Percentiles rank a stretch among this genome's conserved stretches.
These are phyloP conservation scores for Cystofilobasidium capitatum DNA, from an alignment of 768 basidiomycete genomes.

Conservation along the genomic window DNA sequence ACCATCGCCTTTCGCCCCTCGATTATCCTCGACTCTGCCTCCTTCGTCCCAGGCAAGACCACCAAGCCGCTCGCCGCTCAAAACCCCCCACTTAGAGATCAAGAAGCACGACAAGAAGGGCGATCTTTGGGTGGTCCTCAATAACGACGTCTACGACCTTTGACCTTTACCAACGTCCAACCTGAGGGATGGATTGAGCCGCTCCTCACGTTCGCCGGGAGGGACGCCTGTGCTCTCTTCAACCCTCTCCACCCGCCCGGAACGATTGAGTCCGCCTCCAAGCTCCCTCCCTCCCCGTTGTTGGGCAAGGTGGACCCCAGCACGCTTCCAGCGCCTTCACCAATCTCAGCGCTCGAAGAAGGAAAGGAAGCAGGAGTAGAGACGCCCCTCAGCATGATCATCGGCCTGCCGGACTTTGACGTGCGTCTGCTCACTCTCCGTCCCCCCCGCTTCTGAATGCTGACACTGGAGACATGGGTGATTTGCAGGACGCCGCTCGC, in stretches of 20 bases:
- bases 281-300: conserved; percentile 28
- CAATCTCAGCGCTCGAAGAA: not conserved
- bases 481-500: too few relatives aligned
- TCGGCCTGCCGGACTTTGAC: conserved; percentile 39
- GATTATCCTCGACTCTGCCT: too few relatives aligned
- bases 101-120: conserved; percentile 35
- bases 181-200: conserved; percentile 36
- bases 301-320: conserved; percentile 34
- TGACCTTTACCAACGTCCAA: conserved; percentile 36
- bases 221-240: conserved; percentile 36
- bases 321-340: conserved; percentile 32
- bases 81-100: conserved; percentile 36
- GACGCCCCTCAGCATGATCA: conserved; percentile 35
- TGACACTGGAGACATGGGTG: too few relatives aligned
- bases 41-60: too few relatives aligned
- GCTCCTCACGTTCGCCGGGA: conserved; percentile 35
- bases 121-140: conserved; percentile 38
- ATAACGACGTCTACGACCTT: conserved; percentile 38
- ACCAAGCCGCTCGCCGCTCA: too few relatives aligned
- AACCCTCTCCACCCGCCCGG: conserved; percentile 39
- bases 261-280: conserved; percentile 33
- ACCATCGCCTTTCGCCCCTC: too few relatives aligned
- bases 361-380: conserved; percentile 31
- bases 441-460: too few relatives aligned
- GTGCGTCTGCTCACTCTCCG: too few relatives aligned